These are phyloP conservation scores for Eucalyptus camaldulensis DNA, from an alignment of 345 rosid genomes.

Conservation along the genomic window DNA sequence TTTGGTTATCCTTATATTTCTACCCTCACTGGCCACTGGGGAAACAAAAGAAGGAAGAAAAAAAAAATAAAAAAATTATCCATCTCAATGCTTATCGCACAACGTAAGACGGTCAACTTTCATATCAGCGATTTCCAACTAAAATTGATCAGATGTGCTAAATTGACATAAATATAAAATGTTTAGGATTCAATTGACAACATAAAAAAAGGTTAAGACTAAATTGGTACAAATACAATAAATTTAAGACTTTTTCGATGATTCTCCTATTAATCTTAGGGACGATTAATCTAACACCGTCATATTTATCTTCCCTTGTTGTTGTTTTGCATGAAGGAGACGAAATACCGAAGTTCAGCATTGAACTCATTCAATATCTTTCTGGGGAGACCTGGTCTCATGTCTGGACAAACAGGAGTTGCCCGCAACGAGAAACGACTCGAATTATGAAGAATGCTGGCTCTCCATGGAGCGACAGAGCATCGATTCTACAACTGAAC, in stretches of 20 bases:
- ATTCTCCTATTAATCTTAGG: not conserved
- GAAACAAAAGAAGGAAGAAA: not conserved
- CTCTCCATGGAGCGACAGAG: slow-evolving; percentile 40
- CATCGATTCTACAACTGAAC: slow-evolving; percentile 13
- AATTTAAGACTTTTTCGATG: not conserved
- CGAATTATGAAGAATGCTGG: slow-evolving; percentile 53
- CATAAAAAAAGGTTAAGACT: accelerated
- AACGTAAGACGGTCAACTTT: accelerated
- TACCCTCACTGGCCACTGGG: accelerated
- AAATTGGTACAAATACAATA: not conserved
- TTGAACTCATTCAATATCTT: not conserved
- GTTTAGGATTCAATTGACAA: not conserved
- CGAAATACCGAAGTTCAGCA: not conserved
- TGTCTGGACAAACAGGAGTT: not conserved
- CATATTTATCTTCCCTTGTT: not conserved
- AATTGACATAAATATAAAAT: accelerated
- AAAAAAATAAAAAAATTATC: not conserved
- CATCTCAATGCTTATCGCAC: accelerated
- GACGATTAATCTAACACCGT: not conserved
- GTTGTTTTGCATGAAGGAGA: not conserved
- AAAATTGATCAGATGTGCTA: accelerated
- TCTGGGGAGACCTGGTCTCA: not conserved
- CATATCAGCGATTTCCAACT: accelerated
- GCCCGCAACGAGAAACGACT: not conserved
- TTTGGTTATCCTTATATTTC: not conserved